Evolutionary conservation across 2,329 filamentous ascomycete genomes (phyloP).

Genomic region (Trichoderma arundinaceum): DNA sequence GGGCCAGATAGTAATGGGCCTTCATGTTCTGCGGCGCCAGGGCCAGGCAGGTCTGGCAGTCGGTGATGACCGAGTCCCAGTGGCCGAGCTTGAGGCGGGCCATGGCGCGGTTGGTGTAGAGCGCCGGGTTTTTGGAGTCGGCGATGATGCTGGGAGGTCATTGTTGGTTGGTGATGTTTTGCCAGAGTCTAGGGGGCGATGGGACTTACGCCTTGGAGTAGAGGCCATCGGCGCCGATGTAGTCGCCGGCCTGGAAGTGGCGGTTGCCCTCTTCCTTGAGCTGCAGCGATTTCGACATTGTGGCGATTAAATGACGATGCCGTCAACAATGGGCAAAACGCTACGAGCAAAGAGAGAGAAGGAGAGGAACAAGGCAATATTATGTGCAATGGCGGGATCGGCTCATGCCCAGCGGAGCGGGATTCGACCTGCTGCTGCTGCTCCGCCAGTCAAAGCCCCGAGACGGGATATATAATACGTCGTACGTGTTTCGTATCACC

Average conservation of each 20-base stretch:
- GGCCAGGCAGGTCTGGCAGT: slow-evolving; percentile 76
- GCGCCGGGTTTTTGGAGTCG: slow-evolving; percentile 75
- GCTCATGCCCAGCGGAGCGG: not conserved
- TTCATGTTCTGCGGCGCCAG: slow-evolving; percentile 73
- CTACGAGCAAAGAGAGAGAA: not conserved
- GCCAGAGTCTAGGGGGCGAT: not conserved
- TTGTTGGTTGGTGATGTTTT: slow-evolving; percentile 25
- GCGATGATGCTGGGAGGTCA: slow-evolving; percentile 67
- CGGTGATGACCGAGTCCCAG: slow-evolving; percentile 76
- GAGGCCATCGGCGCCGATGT: slow-evolving; percentile 65
- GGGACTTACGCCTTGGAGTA: slow-evolving; percentile 72
- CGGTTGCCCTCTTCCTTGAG: slow-evolving; percentile 67
- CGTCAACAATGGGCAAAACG: not conserved
- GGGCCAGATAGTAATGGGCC: slow-evolving; percentile 80
- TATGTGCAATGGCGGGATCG: not conserved
- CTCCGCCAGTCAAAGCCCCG: not conserved
- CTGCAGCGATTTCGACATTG: slow-evolving; percentile 46
- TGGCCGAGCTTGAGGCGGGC: slow-evolving; percentile 74
- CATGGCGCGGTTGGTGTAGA: slow-evolving; percentile 91
- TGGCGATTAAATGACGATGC: not conserved
- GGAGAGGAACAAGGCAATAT: not conserved
- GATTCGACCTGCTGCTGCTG: not conserved
- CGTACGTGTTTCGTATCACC: slow-evolving; percentile 7
- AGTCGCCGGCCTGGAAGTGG: slow-evolving; percentile 70
- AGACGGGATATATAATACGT: not conserved